phyloP scores from a whole-genome alignment of 495 filamentous ascomycete genomes.

The Penicillium odoratum region DNA sequence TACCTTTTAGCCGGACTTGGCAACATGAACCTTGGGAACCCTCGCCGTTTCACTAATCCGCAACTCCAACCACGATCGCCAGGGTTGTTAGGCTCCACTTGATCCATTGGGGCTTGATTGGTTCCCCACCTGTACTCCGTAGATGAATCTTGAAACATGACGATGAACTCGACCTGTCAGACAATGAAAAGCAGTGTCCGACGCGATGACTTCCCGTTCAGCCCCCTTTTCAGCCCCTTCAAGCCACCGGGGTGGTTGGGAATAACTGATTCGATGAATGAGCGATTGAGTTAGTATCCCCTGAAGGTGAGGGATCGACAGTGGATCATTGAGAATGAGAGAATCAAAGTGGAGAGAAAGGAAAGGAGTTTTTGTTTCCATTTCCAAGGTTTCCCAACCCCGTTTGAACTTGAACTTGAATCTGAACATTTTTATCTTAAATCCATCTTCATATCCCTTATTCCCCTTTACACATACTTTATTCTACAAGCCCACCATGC shows the following conservation, averaged over 20 bases:
- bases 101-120: background rate
- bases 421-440: background rate
- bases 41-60: slow-evolving; percentile 4
- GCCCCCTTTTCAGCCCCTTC: background rate
- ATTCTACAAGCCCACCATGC: slow-evolving; percentile 26
- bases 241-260: slow-evolving; percentile 2
- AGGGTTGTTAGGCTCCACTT: background rate
- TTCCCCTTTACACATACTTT: background rate
- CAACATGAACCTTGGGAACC: background rate
- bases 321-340: slow-evolving; percentile 1
- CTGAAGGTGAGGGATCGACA: slow-evolving; percentile 4
- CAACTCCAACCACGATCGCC: slow-evolving; percentile 1
- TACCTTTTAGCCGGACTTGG: background rate
- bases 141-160: background rate
- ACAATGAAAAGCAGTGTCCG: slow-evolving; percentile 6
- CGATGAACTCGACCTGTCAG: background rate
- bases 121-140: background rate
- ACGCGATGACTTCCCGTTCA: background rate
- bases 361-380: background rate
- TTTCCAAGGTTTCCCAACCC: slow-evolving; percentile 1
- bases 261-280: background rate
- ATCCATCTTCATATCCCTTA: background rate
- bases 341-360: background rate
- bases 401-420: background rate
- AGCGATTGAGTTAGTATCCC: slow-evolving; percentile 5